phyloP scores from a whole-genome alignment of 306 rosid genomes.

The Bauhinia variegata region DNA sequence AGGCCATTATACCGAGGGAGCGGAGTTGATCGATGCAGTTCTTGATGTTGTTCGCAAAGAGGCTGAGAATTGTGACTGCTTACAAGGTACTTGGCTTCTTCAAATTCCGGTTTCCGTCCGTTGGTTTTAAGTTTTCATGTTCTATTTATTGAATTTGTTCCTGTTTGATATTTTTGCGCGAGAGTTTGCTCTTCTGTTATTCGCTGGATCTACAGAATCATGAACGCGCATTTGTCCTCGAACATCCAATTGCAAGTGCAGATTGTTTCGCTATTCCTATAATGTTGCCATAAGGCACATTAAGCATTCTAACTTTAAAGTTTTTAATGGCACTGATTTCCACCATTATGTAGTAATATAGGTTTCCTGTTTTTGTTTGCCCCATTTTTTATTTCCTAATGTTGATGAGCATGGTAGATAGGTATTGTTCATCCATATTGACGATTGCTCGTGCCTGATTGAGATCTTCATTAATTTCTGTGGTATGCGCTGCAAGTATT shows the following conservation, averaged over 20 bases:
- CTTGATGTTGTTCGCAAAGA: constrained; percentile 92
- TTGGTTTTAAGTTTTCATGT: background rate
- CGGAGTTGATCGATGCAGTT: constrained; percentile 83
- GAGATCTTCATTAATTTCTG: too few species aligned
- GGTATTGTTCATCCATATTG: too few species aligned
- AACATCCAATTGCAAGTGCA: background rate
- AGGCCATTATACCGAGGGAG: constrained; percentile 96
- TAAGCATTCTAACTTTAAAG: constrained; percentile 1
- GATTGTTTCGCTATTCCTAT: background rate
- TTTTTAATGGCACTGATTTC: background rate
- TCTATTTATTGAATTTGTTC: background rate
- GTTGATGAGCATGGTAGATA: too few species aligned
- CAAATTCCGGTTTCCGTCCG: background rate
- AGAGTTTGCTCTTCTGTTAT: too few species aligned
- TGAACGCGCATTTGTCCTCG: too few species aligned
- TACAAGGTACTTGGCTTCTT: constrained; percentile 60
- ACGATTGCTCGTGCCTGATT: too few species aligned
- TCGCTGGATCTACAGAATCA: too few species aligned
- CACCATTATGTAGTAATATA: too few species aligned
- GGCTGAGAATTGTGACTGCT: constrained; percentile 91
- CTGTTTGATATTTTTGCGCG: too few species aligned
- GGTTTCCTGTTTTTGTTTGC: too few species aligned
- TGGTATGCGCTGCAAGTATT: too few species aligned
- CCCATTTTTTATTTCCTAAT: too few species aligned
- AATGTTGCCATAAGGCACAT: background rate